Evolutionary conservation across 2,329 filamentous ascomycete genomes (phyloP), one percentile per base, ranked within the genome.

Genomic region (Paraphoma chrysanthemicola): DNA sequence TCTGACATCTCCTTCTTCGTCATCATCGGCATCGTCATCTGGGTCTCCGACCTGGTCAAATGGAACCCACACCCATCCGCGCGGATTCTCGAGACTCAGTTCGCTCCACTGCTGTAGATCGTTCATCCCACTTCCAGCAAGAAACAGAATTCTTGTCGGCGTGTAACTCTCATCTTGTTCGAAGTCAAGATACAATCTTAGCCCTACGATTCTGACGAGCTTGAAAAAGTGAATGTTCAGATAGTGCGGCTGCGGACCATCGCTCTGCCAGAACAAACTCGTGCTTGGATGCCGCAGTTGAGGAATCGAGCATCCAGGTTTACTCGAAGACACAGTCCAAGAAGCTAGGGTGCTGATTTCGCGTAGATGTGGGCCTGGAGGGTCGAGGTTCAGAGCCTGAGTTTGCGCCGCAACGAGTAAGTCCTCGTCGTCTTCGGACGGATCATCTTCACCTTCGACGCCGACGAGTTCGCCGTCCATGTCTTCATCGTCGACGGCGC

Each of bases 141-240:
- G 87, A 72, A 98, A 93, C 45, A 90, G 82, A 69, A 99, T 96
- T 68, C 93, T 91, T 1, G 93, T 98, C 0, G 95, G 95, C 3
- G 95, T 99, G 76, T 99, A 99, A 43, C 91, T 95, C 78, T 99
- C 95, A 77, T 99, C 95, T 51, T 92, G 87, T 60, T 90, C 88
- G 76, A 96, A 97, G 79, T 99, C 93, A 44, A 99, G 88, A 66
- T 90, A 93, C 67, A 95, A 87, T n/a, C 91, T 85, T 49, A 95
- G 88, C 29, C 88, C 87, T 5, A 89, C 87, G 59, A 95, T 92
- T 56, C 88, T 88, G 43, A 93, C 91, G 7, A 91, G 85, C 67
- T 93, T 92, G 77, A 92, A 88, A 76, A 95, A 95, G 77, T 95
- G 92, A 41, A 95, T 90, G 57, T 91, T 94, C 46, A 95, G 83